These are phyloP conservation scores for Penicillium sp. DNA, from an alignment of 2,329 filamentous ascomycete species.

Conservation along the genomic window DNA sequence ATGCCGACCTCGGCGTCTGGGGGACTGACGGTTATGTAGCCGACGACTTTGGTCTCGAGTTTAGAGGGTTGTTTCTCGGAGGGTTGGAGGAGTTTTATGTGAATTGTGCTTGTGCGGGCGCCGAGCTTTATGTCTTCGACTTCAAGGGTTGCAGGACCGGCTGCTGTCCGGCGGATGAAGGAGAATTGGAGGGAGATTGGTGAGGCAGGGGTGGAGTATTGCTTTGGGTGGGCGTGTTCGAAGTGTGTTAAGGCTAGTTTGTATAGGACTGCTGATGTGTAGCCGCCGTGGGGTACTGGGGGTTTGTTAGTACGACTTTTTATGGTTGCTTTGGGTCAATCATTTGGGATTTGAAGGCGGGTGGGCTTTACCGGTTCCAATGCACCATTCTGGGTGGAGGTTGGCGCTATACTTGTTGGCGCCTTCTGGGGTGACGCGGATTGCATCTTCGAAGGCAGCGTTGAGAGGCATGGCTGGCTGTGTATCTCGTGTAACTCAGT, in stretches of 20 bases:
- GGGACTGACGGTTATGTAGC: conserved; percentile 64
- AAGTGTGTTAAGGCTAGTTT: conserved; percentile 62
- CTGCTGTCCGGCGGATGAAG: conserved; percentile 64
- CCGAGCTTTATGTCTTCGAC: conserved; percentile 67
- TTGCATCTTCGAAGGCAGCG: conserved; percentile 39
- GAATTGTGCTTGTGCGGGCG: conserved; percentile 62
- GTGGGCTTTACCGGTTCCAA: conserved; percentile 58
- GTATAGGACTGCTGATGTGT: conserved; percentile 64
- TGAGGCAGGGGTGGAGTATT: conserved; percentile 51
- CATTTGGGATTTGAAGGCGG: background rate
- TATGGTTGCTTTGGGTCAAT: background rate
- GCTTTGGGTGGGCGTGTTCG: conserved; percentile 57
- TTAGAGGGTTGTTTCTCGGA: conserved; percentile 32
- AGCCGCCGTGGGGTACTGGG: conserved; percentile 70
- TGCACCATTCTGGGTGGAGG: conserved; percentile 63
- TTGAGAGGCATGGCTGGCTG: conserved; percentile 17
- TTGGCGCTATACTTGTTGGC: conserved; percentile 60
- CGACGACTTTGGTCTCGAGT: conserved; percentile 61
- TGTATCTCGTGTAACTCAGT: background rate
- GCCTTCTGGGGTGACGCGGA: conserved; percentile 36
- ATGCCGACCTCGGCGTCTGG: conserved; percentile 60
- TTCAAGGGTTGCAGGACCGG: conserved; percentile 57
- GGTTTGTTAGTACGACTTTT: conserved; percentile 6
- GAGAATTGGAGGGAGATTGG: conserved; percentile 66
- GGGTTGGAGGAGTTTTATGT: conserved; percentile 56